These are phyloP conservation scores for Saccharomycopsis guyanensis DNA, from an alignment of 805 yeast species.

Conservation along the genomic window DNA sequence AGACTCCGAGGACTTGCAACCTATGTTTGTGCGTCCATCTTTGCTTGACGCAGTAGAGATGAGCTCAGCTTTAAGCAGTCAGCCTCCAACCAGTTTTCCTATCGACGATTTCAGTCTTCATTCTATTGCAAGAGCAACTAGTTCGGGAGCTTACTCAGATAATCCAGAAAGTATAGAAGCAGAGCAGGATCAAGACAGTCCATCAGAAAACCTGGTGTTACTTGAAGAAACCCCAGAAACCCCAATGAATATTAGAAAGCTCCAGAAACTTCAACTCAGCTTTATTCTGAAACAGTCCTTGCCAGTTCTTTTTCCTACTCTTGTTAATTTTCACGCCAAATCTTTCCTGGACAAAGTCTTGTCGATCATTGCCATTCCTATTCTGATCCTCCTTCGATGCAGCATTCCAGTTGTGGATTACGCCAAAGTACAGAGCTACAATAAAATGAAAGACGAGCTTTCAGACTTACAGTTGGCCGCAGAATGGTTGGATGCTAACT, in stretches of 20 bases:
- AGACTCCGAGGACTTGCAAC: not conserved
- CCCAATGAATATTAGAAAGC: not conserved
- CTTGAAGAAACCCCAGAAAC: not conserved
- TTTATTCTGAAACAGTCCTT: not conserved
- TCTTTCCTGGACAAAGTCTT: conserved; percentile 19
- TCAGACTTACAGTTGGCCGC: not conserved
- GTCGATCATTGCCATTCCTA: conserved; percentile 23
- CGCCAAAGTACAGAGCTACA: conserved; percentile 6
- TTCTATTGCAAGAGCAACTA: not conserved
- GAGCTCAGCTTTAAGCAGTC: too few relatives aligned
- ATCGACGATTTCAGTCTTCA: not conserved
- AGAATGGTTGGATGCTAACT: not conserved
- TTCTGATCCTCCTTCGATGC: conserved; percentile 26
- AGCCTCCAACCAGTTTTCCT: conserved; percentile 21
- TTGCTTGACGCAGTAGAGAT: conserved; percentile 33
- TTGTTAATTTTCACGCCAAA: conserved; percentile 20
- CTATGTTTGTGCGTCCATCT: conserved; percentile 29
- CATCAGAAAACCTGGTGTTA: not conserved
- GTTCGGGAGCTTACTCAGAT: not conserved
- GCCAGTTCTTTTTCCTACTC: conserved; percentile 21
- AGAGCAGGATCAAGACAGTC: not conserved
- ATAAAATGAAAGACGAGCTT: conserved; percentile 8
- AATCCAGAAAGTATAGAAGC: not conserved
- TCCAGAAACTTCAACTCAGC: not conserved
- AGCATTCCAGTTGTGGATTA: conserved; percentile 32